Evolutionary conservation across 1,284 basidiomycete genomes (phyloP).

Genomic region (Farysia itapuensis): DNA sequence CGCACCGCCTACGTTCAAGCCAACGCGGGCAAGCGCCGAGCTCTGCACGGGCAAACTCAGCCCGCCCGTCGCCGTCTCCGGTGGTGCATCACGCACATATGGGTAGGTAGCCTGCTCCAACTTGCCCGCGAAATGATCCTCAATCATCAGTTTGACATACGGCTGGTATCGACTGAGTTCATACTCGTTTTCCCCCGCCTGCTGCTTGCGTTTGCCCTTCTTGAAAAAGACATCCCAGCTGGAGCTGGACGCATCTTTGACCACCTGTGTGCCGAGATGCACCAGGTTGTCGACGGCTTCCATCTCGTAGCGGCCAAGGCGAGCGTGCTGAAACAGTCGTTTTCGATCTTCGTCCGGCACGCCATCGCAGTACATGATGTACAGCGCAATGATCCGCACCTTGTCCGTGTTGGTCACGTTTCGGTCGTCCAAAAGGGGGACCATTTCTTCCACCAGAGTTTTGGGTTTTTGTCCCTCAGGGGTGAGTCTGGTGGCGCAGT

Average conservation of each 20-base stretch:
- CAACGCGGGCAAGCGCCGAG: constrained; percentile 31
- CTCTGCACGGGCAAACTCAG: constrained; percentile 15
- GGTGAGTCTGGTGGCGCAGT: constrained; percentile 54
- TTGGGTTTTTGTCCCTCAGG: constrained; percentile 54
- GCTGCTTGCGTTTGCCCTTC: constrained; percentile 74
- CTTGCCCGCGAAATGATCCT: constrained; percentile 80
- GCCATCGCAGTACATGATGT: constrained; percentile 92
- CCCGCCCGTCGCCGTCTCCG: constrained; percentile 54
- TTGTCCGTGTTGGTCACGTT: constrained; percentile 74
- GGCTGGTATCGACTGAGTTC: constrained; percentile 94
- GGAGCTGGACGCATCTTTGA: constrained; percentile 64
- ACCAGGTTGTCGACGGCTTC: constrained; percentile 88
- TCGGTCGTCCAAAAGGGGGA: constrained; percentile 84
- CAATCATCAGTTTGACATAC: constrained; percentile 77
- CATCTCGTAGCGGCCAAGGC: constrained; percentile 83
- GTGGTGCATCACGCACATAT: constrained; percentile 83
- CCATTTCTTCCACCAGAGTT: constrained; percentile 92
- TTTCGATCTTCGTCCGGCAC: constrained; percentile 96
- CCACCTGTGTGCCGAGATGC: constrained; percentile 80
- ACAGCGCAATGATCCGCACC: constrained; percentile 93
- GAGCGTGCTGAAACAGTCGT: constrained; percentile 93
- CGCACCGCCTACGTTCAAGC: constrained; percentile 6
- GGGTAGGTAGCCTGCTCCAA: constrained; percentile 82
- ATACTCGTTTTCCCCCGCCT: constrained; percentile 78
- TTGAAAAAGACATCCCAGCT: constrained; percentile 56